phyloP scores from a whole-genome alignment of 2,329 filamentous ascomycete species.

The Parasarocladium wereldwijsianum region DNA sequence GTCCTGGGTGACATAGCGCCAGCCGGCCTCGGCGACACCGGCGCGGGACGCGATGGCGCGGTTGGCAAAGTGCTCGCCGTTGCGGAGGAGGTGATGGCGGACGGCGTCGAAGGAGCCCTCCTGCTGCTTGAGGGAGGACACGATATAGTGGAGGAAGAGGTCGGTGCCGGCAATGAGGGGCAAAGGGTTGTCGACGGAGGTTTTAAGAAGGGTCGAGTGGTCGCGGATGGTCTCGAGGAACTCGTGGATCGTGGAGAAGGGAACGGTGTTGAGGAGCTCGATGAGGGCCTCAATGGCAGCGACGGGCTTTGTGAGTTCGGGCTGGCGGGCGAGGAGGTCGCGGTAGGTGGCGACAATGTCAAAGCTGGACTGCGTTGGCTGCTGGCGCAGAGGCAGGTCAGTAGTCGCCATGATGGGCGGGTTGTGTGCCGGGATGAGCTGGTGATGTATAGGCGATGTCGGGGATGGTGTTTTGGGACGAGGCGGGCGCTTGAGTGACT shows the following conservation, averaged over 20 bases:
- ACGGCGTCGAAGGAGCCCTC: slow-evolving; percentile 57
- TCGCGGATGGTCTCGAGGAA: slow-evolving; percentile 73
- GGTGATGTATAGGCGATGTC: too few species aligned
- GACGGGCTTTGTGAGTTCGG: slow-evolving; percentile 86
- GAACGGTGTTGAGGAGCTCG: slow-evolving; percentile 64
- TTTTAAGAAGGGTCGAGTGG: slow-evolving; percentile 65
- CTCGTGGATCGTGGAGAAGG: slow-evolving; percentile 80
- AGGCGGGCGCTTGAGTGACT: too few species aligned
- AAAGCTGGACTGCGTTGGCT: slow-evolving; percentile 18
- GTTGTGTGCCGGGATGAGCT: too few species aligned
- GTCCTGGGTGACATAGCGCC: slow-evolving; percentile 64
- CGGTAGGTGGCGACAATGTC: slow-evolving; percentile 43
- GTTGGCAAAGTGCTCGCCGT: slow-evolving; percentile 74
- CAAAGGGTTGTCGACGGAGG: slow-evolving; percentile 71
- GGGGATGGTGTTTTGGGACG: too few species aligned
- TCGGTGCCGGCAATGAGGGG: slow-evolving; percentile 88
- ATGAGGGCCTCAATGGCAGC: slow-evolving; percentile 89
- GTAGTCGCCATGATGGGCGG: too few species aligned
- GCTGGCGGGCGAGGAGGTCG: slow-evolving; percentile 45
- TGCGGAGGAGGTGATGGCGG: slow-evolving; percentile 68
- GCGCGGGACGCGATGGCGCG: slow-evolving; percentile 75
- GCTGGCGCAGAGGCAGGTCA: slow-evolving; percentile 10
- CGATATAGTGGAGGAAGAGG: slow-evolving; percentile 87
- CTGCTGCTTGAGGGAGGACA: slow-evolving; percentile 52
- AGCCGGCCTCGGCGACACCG: slow-evolving; percentile 67